phyloP scores from a whole-genome alignment of 2,329 filamentous ascomycete species.

The Cytospora piceae region DNA sequence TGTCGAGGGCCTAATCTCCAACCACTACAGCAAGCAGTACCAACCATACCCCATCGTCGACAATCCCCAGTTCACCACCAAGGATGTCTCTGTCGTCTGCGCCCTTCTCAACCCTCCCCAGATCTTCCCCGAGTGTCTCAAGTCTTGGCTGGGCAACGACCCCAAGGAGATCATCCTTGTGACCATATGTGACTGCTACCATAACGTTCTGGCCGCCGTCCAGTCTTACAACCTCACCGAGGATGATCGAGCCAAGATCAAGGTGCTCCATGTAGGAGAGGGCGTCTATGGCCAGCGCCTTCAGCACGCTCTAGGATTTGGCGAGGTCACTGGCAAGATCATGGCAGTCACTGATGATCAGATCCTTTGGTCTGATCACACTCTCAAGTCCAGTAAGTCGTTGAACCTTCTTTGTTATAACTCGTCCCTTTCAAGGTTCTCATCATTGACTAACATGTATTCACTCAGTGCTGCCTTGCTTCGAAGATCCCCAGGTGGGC shows the following conservation, averaged over 20 bases:
- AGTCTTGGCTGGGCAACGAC: conserved; percentile 16
- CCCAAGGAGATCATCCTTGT: conserved; percentile 10
- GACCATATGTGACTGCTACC: conserved; percentile 5
- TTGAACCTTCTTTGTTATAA: not conserved
- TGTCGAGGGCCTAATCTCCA: not conserved
- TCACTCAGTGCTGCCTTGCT: conserved; percentile 11
- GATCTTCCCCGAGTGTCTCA: conserved; percentile 9
- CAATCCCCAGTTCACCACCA: conserved; percentile 9
- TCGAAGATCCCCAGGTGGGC: conserved; percentile 13
- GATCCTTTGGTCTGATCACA: conserved; percentile 10
- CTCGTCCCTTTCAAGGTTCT: too few relatives aligned
- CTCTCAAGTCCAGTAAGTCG: conserved; percentile 7
- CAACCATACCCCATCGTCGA: conserved; percentile 1
- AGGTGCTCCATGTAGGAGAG: conserved; percentile 10
- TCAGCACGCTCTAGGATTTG: conserved; percentile 19
- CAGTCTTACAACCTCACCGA: conserved; percentile 8
- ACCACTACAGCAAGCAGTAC: conserved; percentile 6
- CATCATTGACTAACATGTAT: not conserved
- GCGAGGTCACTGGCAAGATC: conserved; percentile 12
- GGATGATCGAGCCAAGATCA: conserved; percentile 13
- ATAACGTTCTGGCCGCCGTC: not conserved
- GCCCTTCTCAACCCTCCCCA: conserved; percentile 10
- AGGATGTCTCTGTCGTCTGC: conserved; percentile 13
- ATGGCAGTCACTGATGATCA: conserved; percentile 24
- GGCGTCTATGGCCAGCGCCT: conserved; percentile 13